Base-by-base conservation (phyloP, 2,329 filamentous ascomycete genomes). In the Daldinia sp. region DNA sequence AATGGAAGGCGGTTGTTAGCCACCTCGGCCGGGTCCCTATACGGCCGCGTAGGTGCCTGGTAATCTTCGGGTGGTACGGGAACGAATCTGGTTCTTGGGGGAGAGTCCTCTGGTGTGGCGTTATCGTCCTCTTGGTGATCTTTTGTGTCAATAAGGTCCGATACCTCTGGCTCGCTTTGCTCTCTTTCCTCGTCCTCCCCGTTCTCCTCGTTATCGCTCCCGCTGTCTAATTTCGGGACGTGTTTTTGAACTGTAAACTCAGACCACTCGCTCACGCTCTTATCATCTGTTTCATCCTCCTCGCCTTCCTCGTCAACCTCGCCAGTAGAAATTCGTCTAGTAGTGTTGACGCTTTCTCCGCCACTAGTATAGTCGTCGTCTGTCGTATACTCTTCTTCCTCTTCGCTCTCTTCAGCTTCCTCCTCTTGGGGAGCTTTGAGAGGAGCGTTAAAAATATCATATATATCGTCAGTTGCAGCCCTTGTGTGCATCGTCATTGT, bases 401-500 rank as follows among this genome's bases (percentile, higher is more conserved):
- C 71, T 21, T 82, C 85, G 53, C 78, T 82, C 37, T 78, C 79
- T 6, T 80, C 79, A 1, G 73, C 70, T 23, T 78, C 76, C 25
- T 78, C 76, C 25, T 77, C 77, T 13, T 78, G 72, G 1, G 68
- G 75, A 54, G 76, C 64, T 58, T 80, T 78, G 17, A 94, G 77
- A 1, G 95, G 94, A 60, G 95, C 91, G 72, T 95, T 98, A 79
- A 98, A 99, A 48, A 99, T 92, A 60, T 93, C 93, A 72, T 98
- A 98, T 53, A 99, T 97, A 70, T 99, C 95, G 70, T 98, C 94
- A 65, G 94, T 97, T 3, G 95, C 95, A 68, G 95, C 94, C 71
- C 87, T 92, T 10, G 95, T 99, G 74, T 98, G 93, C 68, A 99
- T 87, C 0, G 95, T 99, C 94, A 99, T 97, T 1, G 95, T 99